Percentiles rank a stretch among this genome's conserved stretches.
phyloP scores from a whole-genome alignment of 306 rosid species.

The Canavalia gladiata region DNA sequence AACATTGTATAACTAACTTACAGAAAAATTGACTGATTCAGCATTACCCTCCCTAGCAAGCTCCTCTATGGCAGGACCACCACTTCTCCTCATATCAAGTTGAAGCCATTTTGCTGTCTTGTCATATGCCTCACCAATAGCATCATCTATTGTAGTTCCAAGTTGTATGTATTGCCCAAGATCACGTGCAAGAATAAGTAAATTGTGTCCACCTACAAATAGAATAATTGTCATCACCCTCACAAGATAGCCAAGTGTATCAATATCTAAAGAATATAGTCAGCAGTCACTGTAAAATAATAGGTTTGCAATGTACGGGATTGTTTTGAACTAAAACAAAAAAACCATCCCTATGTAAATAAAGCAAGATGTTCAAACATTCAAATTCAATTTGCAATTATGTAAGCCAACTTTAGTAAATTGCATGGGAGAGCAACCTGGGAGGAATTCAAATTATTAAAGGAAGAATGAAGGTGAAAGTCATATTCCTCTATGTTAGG shows the following conservation, averaged over 20 bases:
- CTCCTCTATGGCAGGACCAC: constrained; percentile 96
- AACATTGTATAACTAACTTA: constrained; percentile 54
- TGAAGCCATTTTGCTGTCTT: constrained; percentile 98
- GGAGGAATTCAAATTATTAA: constrained; percentile 1
- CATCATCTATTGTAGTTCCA: constrained; percentile 97
- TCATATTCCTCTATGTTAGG: background rate
- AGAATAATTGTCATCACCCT: constrained; percentile 32
- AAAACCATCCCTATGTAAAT: constrained; percentile 26
- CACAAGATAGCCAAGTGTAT: constrained; percentile 34
- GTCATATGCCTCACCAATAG: constrained; percentile 98
- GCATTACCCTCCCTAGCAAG: constrained; percentile 91
- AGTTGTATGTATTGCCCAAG: constrained; percentile 92
- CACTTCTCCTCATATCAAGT: constrained; percentile 96
- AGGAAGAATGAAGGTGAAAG: background rate
- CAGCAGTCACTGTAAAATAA: constrained; percentile 15
- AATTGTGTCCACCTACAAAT: constrained; percentile 86
- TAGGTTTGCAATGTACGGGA: constrained; percentile 19
- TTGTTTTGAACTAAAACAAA: constrained; percentile 8
- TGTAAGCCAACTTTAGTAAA: background rate
- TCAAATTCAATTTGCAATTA: constrained; percentile 11
- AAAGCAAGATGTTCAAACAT: constrained; percentile 18
- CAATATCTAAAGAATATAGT: constrained; percentile 21
- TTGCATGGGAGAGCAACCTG: background rate
- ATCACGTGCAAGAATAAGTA: constrained; percentile 86
- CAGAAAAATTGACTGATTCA: constrained; percentile 79